phyloP scores from a whole-genome alignment of 2,329 filamentous ascomycete genomes.

The Colletotrichum sp. region DNA sequence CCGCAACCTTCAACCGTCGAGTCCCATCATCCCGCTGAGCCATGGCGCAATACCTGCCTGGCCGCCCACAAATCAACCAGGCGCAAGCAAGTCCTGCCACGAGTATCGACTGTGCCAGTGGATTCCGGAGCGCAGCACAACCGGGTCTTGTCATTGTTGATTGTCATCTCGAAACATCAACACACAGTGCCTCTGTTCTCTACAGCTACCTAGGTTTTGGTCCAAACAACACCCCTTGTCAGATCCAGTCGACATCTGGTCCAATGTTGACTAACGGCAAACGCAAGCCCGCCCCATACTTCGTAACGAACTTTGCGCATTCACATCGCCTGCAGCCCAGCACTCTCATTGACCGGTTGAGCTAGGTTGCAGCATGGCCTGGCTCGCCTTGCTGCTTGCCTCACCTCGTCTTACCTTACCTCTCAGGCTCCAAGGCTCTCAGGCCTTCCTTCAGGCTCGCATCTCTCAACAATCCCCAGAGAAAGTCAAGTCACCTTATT shows the following conservation, averaged over 20 bases:
- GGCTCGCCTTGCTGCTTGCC: neutral
- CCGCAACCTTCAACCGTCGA: neutral
- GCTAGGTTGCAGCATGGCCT: neutral
- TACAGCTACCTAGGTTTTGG: neutral
- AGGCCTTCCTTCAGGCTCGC: neutral
- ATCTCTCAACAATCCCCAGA: neutral
- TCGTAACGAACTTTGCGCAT: conserved; percentile 14
- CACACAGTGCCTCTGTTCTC: neutral
- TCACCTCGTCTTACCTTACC: neutral
- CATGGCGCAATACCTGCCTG: conserved; percentile 14
- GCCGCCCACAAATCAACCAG: neutral
- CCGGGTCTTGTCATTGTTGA: neutral
- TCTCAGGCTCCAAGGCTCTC: neutral
- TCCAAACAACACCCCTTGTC: conserved; percentile 4
- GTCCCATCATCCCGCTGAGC: conserved; percentile 8
- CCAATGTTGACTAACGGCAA: conserved; percentile 19
- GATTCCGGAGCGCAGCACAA: neutral
- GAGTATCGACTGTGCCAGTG: neutral
- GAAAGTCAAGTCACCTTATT: neutral
- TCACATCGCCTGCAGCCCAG: conserved; percentile 7
- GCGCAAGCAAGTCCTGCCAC: neutral
- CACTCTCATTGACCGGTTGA: neutral
- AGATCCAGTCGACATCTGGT: conserved; percentile 4
- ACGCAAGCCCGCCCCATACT: conserved; percentile 18
- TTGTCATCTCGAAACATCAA: neutral